These are phyloP conservation scores for Umbilicus rupestris DNA, from an alignment of 164 flowering plant species.

Conservation along the genomic window DNA sequence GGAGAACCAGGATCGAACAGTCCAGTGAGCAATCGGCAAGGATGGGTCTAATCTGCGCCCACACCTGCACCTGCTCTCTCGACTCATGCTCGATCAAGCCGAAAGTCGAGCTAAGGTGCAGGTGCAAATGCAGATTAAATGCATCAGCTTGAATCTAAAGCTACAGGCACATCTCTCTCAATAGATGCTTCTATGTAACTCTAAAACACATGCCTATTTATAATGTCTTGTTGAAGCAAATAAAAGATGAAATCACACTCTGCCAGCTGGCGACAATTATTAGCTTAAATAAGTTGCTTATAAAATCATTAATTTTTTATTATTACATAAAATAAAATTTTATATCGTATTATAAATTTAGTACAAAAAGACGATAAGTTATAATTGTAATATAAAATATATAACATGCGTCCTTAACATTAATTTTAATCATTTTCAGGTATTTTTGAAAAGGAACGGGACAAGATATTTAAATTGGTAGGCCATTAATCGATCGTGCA, in stretches of 20 bases:
- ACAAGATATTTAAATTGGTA: background rate
- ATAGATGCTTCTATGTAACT: background rate
- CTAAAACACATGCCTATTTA: background rate
- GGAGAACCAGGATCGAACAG: too few species aligned
- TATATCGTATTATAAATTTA: too few species aligned
- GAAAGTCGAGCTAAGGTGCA: background rate
- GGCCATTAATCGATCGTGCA: background rate
- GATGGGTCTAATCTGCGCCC: background rate
- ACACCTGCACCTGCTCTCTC: background rate
- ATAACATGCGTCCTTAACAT: background rate
- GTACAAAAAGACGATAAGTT: background rate
- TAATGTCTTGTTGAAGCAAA: background rate
- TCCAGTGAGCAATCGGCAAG: too few species aligned
- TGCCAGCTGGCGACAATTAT: background rate
- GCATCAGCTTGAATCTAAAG: background rate
- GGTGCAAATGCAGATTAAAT: slow-evolving; percentile 2
- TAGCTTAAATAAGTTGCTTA: too few species aligned
- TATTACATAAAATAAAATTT: background rate
- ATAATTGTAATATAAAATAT: too few species aligned
- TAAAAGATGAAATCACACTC: background rate
- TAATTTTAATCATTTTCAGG: background rate
- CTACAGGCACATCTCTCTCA: background rate
- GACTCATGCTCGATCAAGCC: background rate
- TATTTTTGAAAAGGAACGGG: background rate
- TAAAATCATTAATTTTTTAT: background rate